Evolutionary conservation across 1,284 basidiomycete species (phyloP).

Genomic region (Moniliella sp.): DNA sequence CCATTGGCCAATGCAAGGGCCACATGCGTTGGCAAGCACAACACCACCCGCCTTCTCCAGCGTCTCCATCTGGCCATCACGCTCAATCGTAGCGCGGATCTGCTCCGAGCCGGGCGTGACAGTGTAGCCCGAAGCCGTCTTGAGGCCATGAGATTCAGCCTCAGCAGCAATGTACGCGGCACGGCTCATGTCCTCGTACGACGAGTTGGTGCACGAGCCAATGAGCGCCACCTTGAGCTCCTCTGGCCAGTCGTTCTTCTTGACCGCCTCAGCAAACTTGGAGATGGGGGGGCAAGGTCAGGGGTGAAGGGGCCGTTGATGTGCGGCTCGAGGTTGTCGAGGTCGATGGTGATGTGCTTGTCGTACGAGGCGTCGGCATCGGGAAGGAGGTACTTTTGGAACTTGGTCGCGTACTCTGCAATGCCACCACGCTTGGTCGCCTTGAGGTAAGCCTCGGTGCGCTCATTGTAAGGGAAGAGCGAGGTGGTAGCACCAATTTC

Average conservation of each 20-base stretch:
- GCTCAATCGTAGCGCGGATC: conserved; percentile 85
- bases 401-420: conserved; percentile 67
- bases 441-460: conserved; percentile 76
- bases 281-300: conserved; percentile 46
- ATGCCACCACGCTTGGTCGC: conserved; percentile 77
- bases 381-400: conserved; percentile 74
- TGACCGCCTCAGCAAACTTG: conserved; percentile 72
- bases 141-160: conserved; percentile 64
- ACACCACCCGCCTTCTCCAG: conserved; percentile 74
- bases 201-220: conserved; percentile 99
- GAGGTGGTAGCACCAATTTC: conserved; percentile 98
- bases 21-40: conserved; percentile 93
- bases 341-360: conserved; percentile 77
- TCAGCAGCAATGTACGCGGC: conserved; percentile 79
- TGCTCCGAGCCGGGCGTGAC: conserved; percentile 96
- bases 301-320: conserved; percentile 82
- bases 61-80: conserved; percentile 73
- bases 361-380: conserved; percentile 84
- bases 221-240: conserved; percentile 94
- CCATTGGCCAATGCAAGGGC: conserved; percentile 98
- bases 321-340: conserved; percentile 88
- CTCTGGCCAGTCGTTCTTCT: conserved; percentile 85
- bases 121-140: conserved; percentile 79
- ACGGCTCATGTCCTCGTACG: conserved; percentile 98
- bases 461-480: conserved; percentile 89